Evolutionary conservation across 1,139 yeast species (phyloP).

Genomic region (Suhomyces yuchorum): DNA sequence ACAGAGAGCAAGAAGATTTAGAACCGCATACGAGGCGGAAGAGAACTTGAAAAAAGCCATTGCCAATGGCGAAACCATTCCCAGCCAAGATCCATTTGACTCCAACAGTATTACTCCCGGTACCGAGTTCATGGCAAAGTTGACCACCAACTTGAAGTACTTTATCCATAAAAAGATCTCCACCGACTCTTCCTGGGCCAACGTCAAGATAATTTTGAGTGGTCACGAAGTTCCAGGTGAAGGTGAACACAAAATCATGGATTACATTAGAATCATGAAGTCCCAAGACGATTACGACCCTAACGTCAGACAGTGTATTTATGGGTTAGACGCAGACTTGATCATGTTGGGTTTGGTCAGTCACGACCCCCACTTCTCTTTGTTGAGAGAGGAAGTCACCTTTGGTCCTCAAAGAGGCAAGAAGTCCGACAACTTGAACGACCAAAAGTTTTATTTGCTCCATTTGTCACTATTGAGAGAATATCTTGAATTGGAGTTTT

Average conservation of each 20-base stretch:
- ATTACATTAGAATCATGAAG: constrained; percentile 81
- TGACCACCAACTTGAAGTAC: constrained; percentile 82
- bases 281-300: constrained; percentile 76
- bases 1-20: constrained; percentile 94
- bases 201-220: constrained; percentile 77
- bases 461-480: constrained; percentile 89
- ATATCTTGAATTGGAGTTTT: constrained; percentile 83
- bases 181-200: constrained; percentile 90
- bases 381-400: constrained; percentile 92
- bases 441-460: constrained; percentile 78
- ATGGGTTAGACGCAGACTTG: constrained; percentile 97
- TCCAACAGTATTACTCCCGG: constrained; percentile 97
- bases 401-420: constrained; percentile 66
- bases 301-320: constrained; percentile 90
- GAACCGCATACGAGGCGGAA: constrained; percentile 95
- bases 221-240: constrained; percentile 99
- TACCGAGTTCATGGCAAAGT: constrained; percentile 93
- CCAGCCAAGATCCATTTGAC: constrained; percentile 81
- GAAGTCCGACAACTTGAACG: constrained; percentile 61
- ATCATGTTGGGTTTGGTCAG: constrained; percentile 96
- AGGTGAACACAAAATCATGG: constrained; percentile 99
- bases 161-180: constrained; percentile 90
- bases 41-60: constrained; percentile 67
- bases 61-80: constrained; percentile 60
- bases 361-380: constrained; percentile 94